These are phyloP conservation scores for Moricandia arvensis DNA, from an alignment of 345 rosid species.

Conservation along the genomic window DNA sequence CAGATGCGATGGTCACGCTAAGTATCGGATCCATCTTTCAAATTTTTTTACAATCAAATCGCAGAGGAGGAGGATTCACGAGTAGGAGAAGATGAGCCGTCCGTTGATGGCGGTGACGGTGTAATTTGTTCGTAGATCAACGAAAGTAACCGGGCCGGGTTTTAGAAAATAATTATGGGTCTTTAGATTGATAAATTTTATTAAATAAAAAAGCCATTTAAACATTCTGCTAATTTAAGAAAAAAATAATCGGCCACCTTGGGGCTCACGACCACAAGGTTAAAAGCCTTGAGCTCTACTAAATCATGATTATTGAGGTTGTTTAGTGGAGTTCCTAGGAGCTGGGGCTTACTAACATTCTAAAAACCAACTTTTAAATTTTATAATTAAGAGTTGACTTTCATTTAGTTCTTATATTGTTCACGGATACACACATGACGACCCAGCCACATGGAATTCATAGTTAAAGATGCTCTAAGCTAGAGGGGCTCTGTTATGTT, in stretches of 20 bases:
- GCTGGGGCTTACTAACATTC: too few relatives aligned
- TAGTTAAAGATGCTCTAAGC: too few relatives aligned
- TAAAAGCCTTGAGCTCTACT: too few relatives aligned
- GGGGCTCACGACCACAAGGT: neutral
- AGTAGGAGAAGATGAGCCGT: neutral
- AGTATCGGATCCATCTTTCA: slow-evolving; percentile 62
- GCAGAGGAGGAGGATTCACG: neutral
- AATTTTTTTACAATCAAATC: neutral
- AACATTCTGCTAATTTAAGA: neutral
- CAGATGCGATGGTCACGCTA: slow-evolving; percentile 48
- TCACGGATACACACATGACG: too few relatives aligned
- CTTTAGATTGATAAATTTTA: neutral
- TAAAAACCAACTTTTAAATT: too few relatives aligned
- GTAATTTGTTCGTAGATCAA: too few relatives aligned
- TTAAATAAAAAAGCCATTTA: neutral
- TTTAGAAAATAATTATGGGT: neutral
- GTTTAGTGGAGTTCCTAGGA: too few relatives aligned
- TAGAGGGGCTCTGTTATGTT: too few relatives aligned
- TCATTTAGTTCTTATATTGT: too few relatives aligned
- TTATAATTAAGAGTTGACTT: too few relatives aligned
- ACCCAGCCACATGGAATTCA: too few relatives aligned
- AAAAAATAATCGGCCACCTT: neutral
- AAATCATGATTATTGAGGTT: too few relatives aligned
- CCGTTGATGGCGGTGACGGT: slow-evolving; percentile 10
- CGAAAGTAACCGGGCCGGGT: slow-evolving; percentile 15